phyloP scores from a whole-genome alignment of 805 yeast species.

The Starmerella ratchasimensis region DNA sequence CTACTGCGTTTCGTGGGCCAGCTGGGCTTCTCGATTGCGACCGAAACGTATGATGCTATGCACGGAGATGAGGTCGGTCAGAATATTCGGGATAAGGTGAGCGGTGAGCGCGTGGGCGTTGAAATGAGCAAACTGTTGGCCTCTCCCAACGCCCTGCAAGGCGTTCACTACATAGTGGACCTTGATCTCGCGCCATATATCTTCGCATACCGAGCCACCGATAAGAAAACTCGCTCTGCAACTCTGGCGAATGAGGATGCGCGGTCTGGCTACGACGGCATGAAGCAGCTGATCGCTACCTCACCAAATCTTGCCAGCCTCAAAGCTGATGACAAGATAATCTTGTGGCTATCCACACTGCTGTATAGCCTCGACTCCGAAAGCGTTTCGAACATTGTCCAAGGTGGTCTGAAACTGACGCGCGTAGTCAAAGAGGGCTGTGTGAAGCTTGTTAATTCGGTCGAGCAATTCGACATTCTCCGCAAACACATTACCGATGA shows the following conservation, averaged over 20 bases:
- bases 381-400: constrained; percentile 37
- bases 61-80: constrained; percentile 38
- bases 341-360: constrained; percentile 38
- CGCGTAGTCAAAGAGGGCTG: constrained; percentile 34
- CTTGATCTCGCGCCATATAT: constrained; percentile 45
- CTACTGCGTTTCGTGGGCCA: constrained; percentile 75
- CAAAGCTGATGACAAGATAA: constrained; percentile 3
- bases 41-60: constrained; percentile 50
- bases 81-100: constrained; percentile 58
- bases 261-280: background rate
- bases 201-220: constrained; percentile 27
- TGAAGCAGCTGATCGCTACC: constrained; percentile 1
- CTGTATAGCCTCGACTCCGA: constrained; percentile 31
- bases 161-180: constrained; percentile 43
- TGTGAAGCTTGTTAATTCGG: constrained; percentile 30
- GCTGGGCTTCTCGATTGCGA: constrained; percentile 53
- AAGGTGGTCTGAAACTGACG: constrained; percentile 59
- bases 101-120: constrained; percentile 79
- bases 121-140: constrained; percentile 67
- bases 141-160: constrained; percentile 50
- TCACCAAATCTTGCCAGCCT: too few species aligned
- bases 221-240: background rate
- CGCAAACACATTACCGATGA: constrained; percentile 20
- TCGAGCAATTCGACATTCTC: constrained; percentile 18
- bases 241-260: background rate